Percentiles rank a stretch among this genome's conserved stretches.
Evolutionary conservation across 2,329 filamentous ascomycete genomes (phyloP).

Genomic region (Pseudocercospora fijiensis): DNA sequence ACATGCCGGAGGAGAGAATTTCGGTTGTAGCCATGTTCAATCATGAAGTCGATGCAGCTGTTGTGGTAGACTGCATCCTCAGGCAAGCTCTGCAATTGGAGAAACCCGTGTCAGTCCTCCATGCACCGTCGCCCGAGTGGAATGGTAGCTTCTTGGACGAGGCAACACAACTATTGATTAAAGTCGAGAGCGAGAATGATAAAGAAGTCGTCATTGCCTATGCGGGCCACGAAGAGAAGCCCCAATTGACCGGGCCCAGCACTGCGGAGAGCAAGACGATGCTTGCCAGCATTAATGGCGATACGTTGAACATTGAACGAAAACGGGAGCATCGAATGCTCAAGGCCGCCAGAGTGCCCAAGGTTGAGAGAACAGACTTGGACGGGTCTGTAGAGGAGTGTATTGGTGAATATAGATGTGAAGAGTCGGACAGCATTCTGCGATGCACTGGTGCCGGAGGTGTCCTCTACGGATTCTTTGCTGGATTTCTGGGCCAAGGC

Average conservation of each 20-base stretch:
- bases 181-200: constrained; percentile 26
- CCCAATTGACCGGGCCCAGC: constrained; percentile 7
- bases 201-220: constrained; percentile 24
- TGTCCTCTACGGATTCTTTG: constrained; percentile 46
- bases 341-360: neutral
- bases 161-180: constrained; percentile 39
- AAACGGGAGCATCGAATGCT: constrained; percentile 26
- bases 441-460: constrained; percentile 38
- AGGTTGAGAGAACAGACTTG: neutral
- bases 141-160: constrained; percentile 43
- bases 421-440: constrained; percentile 43
- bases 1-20: constrained; percentile 39
- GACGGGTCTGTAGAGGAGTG: constrained; percentile 11
- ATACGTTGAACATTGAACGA: constrained; percentile 27
- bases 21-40: constrained; percentile 47
- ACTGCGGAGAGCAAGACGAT: constrained; percentile 31
- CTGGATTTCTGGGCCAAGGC: constrained; percentile 45
- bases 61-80: constrained; percentile 36
- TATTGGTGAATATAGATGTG: constrained; percentile 40
- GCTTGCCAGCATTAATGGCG: constrained; percentile 35
- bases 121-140: constrained; percentile 29
- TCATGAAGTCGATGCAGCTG: constrained; percentile 37
- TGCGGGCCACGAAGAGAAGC: constrained; percentile 10
- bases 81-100: constrained; percentile 32
- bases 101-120: constrained; percentile 23